These are phyloP conservation scores for Linnemannia schmuckeri DNA, from an alignment of 192 early-diverging fungal species.

Conservation along the genomic window DNA sequence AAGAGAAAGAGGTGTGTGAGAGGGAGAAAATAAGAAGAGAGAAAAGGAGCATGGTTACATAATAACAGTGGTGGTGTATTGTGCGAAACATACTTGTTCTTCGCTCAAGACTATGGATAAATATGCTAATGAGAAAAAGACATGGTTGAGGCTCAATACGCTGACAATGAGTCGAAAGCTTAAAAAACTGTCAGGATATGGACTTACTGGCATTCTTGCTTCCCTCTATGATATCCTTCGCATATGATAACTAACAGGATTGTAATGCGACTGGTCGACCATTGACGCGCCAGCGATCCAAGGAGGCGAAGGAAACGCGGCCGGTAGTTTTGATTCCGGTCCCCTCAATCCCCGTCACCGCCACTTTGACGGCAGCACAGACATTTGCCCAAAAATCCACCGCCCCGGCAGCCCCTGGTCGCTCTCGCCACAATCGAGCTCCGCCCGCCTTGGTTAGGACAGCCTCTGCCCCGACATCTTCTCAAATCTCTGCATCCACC, in stretches of 20 bases:
- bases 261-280: not conserved
- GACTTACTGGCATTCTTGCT: too few species aligned
- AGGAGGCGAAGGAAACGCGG: not conserved
- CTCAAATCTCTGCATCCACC: not conserved
- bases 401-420: not conserved
- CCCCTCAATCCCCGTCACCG: not conserved
- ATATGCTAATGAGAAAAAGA: too few species aligned
- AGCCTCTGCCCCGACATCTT: conserved; percentile 1
- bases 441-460: not conserved
- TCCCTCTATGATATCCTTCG: not conserved
- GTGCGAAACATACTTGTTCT: too few species aligned
- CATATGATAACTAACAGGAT: not conserved
- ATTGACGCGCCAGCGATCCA: not conserved
- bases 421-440: not conserved
- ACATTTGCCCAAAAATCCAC: conserved; percentile 6
- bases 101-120: too few species aligned
- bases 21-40: too few species aligned
- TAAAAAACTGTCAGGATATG: too few species aligned
- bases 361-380: not conserved
- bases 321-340: not conserved
- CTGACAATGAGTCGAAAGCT: too few species aligned
- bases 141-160: too few species aligned
- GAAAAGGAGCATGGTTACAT: too few species aligned
- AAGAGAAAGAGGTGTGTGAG: not conserved
- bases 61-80: too few species aligned